Conservation (phyloP, 257 asterid species). For the Linderniella brevidens region DNA sequence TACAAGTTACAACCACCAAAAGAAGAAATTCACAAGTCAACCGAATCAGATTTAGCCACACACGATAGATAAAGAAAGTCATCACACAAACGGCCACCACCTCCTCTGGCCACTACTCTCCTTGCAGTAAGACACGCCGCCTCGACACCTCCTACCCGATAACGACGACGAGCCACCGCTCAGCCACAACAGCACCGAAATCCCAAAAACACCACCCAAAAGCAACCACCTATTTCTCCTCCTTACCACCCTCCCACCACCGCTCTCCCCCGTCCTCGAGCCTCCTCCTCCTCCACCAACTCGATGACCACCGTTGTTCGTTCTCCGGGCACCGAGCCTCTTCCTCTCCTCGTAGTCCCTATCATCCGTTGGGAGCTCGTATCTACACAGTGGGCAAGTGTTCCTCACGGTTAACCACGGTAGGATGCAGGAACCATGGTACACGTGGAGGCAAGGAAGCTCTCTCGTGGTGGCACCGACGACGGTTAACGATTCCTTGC, state of each 20-base stretch:
- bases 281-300: slow-evolving; percentile 9
- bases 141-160: slow-evolving; percentile 22
- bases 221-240: slow-evolving; percentile 41
- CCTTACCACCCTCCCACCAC: slow-evolving; percentile 8
- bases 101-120: slow-evolving; percentile 37
- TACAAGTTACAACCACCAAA: too few relatives aligned
- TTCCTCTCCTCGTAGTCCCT: slow-evolving; percentile 55
- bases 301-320: slow-evolving; percentile 13
- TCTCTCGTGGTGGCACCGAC: slow-evolving; percentile 44
- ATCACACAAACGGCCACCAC: slow-evolving; percentile 39
- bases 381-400: slow-evolving; percentile 87
- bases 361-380: slow-evolving; percentile 85
- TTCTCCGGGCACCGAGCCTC: slow-evolving; percentile 11
- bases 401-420: slow-evolving; percentile 76
- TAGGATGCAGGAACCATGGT: slow-evolving; percentile 65
- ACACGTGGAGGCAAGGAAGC: slow-evolving; percentile 73
- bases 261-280: too few relatives aligned
- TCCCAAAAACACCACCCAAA: slow-evolving; percentile 46
- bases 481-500: slow-evolving; percentile 66
- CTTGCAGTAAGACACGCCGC: slow-evolving; percentile 13
- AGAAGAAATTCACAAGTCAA: too few relatives aligned
- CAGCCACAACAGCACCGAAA: slow-evolving; percentile 47
- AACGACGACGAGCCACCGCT: slow-evolving; percentile 12
- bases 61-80: too few relatives aligned
- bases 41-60: too few relatives aligned